Evolutionary conservation across 2,329 filamentous ascomycete species (phyloP).

Genomic region (Colletotrichum truncatum): DNA sequence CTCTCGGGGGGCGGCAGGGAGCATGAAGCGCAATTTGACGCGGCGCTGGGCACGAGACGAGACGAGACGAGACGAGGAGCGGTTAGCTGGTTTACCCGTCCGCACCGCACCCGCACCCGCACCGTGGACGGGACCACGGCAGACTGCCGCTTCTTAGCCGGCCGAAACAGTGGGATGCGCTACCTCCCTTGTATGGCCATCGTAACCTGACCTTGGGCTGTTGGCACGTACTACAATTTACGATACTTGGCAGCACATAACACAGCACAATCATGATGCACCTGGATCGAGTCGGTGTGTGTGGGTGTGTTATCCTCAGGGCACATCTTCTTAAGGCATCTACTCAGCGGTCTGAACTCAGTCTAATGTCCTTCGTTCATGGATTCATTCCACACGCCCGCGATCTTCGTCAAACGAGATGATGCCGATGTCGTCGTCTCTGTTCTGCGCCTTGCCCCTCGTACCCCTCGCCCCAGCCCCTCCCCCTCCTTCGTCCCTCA

Average conservation of each 20-base stretch:
- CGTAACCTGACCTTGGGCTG: background rate
- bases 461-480: slow-evolving; percentile 2
- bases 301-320: background rate
- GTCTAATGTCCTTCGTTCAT: background rate
- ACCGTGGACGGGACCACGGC: background rate
- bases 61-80: background rate
- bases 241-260: background rate
- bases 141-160: slow-evolving; percentile 2
- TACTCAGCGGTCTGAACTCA: slow-evolving; percentile 2
- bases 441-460: background rate
- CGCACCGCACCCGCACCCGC: background rate
- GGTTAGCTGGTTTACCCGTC: too few relatives aligned
- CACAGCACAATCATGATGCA: background rate
- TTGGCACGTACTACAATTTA: background rate
- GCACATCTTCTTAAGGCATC: background rate
- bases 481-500: slow-evolving; percentile 3
- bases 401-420: slow-evolving; percentile 21
- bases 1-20: too few relatives aligned
- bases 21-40: background rate
- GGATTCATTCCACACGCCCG: background rate
- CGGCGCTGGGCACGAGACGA: background rate
- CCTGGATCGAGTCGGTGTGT: background rate
- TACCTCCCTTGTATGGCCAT: background rate
- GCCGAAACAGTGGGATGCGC: slow-evolving; percentile 8
- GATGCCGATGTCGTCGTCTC: slow-evolving; percentile 3